Percentiles rank a stretch among this genome's conserved stretches.
Conservation (phyloP, 1,139 yeast genomes). For the Candida pseudoviswanathii region DNA sequence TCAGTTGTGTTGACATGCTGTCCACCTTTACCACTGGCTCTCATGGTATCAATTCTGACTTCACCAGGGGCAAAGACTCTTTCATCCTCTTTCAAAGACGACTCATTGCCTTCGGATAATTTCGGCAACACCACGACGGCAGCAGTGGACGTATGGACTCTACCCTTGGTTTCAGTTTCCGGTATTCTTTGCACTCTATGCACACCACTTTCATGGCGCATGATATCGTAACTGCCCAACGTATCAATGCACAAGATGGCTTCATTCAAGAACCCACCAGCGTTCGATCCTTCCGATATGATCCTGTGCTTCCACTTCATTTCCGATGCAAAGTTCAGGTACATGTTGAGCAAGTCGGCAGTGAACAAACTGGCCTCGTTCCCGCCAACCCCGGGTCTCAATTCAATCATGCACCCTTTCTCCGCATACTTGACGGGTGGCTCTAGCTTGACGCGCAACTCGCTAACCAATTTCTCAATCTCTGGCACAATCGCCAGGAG, state of each 20-base stretch:
- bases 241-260: constrained; percentile 75
- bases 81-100: constrained; percentile 62
- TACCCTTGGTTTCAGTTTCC: constrained; percentile 87
- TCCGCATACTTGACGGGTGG: constrained; percentile 82
- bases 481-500: constrained; percentile 36
- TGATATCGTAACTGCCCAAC: constrained; percentile 71
- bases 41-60: constrained; percentile 89
- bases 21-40: constrained; percentile 98
- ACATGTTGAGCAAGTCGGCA: constrained; percentile 79
- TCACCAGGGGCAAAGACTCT: constrained; percentile 84
- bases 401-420: constrained; percentile 76
- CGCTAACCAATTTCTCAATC: constrained; percentile 36
- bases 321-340: constrained; percentile 64
- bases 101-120: constrained; percentile 58
- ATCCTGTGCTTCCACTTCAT: constrained; percentile 69
- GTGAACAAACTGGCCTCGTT: constrained; percentile 89
- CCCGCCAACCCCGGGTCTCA: constrained; percentile 97
- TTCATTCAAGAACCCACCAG: constrained; percentile 66
- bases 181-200: constrained; percentile 96
- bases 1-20: constrained; percentile 98
- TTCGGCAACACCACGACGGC: constrained; percentile 95
- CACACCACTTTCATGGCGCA: constrained; percentile 91
- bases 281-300: constrained; percentile 62
- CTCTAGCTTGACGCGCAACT: constrained; percentile 58
- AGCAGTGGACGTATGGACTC: constrained; percentile 94